Conservation (phyloP, 805 yeast genomes). For the fission yeast (Schizosaccharomyces pombe) region DNA sequence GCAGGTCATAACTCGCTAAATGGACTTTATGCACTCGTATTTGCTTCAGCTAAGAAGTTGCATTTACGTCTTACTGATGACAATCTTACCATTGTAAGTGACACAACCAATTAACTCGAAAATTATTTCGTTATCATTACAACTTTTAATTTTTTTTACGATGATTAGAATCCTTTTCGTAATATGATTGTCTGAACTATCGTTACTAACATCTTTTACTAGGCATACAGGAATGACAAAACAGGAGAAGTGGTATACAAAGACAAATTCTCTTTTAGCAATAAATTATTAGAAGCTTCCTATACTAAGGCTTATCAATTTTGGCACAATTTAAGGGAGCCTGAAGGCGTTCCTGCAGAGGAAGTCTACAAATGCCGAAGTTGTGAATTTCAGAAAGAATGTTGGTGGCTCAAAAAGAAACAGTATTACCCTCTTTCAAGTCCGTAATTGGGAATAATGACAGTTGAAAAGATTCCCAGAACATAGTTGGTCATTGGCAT, state of each 20-base stretch:
- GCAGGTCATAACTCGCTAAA: background rate
- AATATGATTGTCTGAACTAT: background rate
- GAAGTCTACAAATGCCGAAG: background rate
- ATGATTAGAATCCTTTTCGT: background rate
- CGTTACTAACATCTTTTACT: background rate
- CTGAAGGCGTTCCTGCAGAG: background rate
- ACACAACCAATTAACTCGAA: background rate
- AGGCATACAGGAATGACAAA: background rate
- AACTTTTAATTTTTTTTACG: background rate
- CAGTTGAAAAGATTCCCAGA: background rate
- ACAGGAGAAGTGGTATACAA: background rate
- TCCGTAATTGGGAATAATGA: background rate
- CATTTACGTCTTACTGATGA: background rate
- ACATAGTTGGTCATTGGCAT: background rate
- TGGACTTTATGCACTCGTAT: background rate
- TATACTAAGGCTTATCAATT: background rate
- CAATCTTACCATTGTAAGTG: background rate
- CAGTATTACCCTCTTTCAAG: background rate
- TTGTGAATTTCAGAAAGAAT: background rate
- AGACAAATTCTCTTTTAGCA: background rate
- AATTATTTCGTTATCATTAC: background rate
- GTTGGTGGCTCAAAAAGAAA: constrained; percentile 1
- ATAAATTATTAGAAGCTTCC: background rate
- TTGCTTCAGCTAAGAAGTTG: background rate
- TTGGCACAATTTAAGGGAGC: background rate